Evolutionary conservation across 2,329 filamentous ascomycete genomes (phyloP).

Genomic region (Neopestalotiopsis clavispora): DNA sequence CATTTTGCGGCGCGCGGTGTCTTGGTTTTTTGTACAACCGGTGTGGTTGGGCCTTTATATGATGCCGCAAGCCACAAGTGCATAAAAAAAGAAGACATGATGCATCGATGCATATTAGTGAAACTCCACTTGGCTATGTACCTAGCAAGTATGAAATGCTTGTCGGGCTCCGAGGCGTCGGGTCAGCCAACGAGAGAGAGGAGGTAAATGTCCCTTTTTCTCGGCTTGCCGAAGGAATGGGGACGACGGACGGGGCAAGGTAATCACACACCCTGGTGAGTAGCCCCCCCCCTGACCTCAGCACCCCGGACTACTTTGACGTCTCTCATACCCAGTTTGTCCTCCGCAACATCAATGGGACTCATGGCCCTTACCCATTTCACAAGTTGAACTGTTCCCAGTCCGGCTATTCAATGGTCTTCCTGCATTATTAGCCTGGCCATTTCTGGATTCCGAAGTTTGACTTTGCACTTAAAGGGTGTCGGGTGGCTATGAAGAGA

Average conservation of each 20-base stretch:
- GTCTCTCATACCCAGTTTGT: too few relatives aligned
- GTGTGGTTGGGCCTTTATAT: neutral
- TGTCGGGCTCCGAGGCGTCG: neutral
- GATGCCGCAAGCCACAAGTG: neutral
- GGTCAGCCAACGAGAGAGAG: neutral
- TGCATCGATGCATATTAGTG: neutral
- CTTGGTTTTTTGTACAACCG: neutral
- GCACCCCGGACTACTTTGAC: too few relatives aligned
- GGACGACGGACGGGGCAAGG: neutral
- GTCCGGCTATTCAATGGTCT: neutral
- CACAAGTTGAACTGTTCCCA: neutral
- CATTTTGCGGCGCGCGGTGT: too few relatives aligned
- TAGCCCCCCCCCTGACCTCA: too few relatives aligned
- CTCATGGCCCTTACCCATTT: neutral
- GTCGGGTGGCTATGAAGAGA: conserved; percentile 17
- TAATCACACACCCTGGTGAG: neutral
- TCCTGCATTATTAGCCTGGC: conserved; percentile 19
- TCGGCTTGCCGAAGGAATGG: neutral
- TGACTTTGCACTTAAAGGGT: conserved; percentile 20
- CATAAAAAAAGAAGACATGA: neutral
- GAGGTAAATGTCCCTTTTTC: neutral
- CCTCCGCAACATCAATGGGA: neutral
- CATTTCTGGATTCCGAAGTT: conserved; percentile 19
- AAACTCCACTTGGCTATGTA: neutral
- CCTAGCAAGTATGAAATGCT: neutral